These are phyloP conservation scores for Phialocephala subalpina DNA, from an alignment of 2,329 filamentous ascomycete genomes.

Conservation along the genomic window DNA sequence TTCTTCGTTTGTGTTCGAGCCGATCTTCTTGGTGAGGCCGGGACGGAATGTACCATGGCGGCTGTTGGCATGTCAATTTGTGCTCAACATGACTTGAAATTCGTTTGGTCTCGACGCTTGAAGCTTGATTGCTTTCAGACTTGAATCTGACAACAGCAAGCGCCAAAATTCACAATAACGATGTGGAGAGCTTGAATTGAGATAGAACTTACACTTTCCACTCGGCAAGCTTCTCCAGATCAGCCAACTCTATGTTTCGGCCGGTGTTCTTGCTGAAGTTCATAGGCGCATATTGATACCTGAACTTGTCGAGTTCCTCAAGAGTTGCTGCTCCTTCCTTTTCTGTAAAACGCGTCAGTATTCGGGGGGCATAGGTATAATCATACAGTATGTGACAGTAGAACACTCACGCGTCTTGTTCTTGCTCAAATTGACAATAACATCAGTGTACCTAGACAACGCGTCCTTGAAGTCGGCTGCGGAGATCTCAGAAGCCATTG, in stretches of 20 bases:
- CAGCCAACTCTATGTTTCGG: slow-evolving; percentile 58
- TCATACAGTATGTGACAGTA: neutral
- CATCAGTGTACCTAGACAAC: slow-evolving; percentile 37
- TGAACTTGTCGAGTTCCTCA: slow-evolving; percentile 64
- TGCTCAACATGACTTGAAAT: slow-evolving; percentile 3
- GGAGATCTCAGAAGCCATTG: slow-evolving; percentile 40
- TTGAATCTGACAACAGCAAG: slow-evolving; percentile 11
- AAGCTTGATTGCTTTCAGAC: slow-evolving; percentile 10
- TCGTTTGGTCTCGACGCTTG: too few species aligned
- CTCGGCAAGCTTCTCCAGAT: slow-evolving; percentile 68
- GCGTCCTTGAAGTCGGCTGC: slow-evolving; percentile 40
- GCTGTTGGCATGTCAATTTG: slow-evolving; percentile 31
- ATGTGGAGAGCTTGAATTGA: slow-evolving; percentile 14
- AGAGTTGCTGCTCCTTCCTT: slow-evolving; percentile 47
- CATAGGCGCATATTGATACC: slow-evolving; percentile 62
- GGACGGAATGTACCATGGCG: slow-evolving; percentile 68
- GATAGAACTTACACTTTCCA: slow-evolving; percentile 72
- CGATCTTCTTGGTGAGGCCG: slow-evolving; percentile 64
- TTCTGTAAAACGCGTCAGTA: slow-evolving; percentile 35
- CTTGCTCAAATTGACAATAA: slow-evolving; percentile 36
- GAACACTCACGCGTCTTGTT: slow-evolving; percentile 36
- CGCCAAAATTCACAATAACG: slow-evolving; percentile 23
- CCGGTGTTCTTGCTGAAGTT: slow-evolving; percentile 50
- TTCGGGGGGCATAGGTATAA: neutral
- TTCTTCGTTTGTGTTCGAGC: slow-evolving; percentile 57